A percentile compares a stretch with the other conserved stretches of the same genome.
These are phyloP conservation scores for Arabidopsis lyrata DNA, from an alignment of 441 rosid genomes.

Conservation along the genomic window DNA sequence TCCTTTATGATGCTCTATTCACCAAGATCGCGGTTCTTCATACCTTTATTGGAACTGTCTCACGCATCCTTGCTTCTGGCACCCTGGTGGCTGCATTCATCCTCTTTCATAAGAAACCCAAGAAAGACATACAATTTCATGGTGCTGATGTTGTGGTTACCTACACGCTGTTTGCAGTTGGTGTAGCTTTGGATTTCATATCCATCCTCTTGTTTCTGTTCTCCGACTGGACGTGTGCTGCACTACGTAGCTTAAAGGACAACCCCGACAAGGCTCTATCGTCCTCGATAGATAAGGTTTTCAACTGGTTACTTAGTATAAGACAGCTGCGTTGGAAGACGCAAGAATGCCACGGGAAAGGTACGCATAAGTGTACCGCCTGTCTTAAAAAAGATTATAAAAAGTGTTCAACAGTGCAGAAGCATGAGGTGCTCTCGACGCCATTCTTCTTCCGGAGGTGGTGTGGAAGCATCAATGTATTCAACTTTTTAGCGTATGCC, in stretches of 20 bases:
- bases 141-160: slow-evolving; percentile 48
- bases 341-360: background rate
- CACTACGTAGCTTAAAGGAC: slow-evolving; percentile 29
- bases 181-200: slow-evolving; percentile 50
- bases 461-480: slow-evolving; percentile 48
- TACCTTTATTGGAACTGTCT: slow-evolving; percentile 35
- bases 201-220: slow-evolving; percentile 49
- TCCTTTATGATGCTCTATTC: slow-evolving; percentile 61
- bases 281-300: background rate
- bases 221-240: slow-evolving; percentile 57
- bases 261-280: background rate
- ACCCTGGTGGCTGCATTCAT: slow-evolving; percentile 45
- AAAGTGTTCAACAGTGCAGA: background rate
- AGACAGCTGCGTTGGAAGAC: slow-evolving; percentile 41
- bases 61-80: slow-evolving; percentile 42
- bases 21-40: slow-evolving; percentile 56
- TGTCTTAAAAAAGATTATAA: too few relatives aligned
- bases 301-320: slow-evolving; percentile 23
- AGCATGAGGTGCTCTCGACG: slow-evolving; percentile 24
- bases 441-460: slow-evolving; percentile 50
- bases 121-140: slow-evolving; percentile 15
- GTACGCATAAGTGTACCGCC: background rate
- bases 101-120: slow-evolving; percentile 38
- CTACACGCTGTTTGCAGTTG: slow-evolving; percentile 53
- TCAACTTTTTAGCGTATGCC: slow-evolving; percentile 50